phyloP scores from a whole-genome alignment of 2,329 filamentous ascomycete species.

The Xylariaceae sp. region DNA sequence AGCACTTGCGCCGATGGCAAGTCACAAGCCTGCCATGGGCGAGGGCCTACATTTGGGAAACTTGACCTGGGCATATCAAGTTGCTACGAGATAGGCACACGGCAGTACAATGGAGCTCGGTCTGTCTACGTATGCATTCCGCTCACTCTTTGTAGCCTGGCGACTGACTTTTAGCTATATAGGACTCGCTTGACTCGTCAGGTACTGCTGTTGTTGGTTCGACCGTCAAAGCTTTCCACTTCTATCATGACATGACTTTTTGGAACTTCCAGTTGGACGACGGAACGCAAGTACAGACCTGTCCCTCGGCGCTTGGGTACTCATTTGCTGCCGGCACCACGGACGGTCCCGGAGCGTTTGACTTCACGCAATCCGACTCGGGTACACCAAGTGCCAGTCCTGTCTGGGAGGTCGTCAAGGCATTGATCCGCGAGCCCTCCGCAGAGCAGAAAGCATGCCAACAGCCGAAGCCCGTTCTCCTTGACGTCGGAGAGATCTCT shows the following conservation, averaged over 20 bases:
- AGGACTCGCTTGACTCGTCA: conserved; percentile 26
- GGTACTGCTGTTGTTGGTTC: conserved; percentile 64
- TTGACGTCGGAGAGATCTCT: conserved; percentile 81
- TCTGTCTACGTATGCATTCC: conserved; percentile 47
- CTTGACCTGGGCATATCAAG: conserved; percentile 75
- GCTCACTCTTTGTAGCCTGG: background rate
- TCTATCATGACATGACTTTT: conserved; percentile 78
- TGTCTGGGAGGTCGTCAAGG: conserved; percentile 78
- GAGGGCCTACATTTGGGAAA: conserved; percentile 70
- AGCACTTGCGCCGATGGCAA: conserved; percentile 77
- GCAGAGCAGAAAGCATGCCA: conserved; percentile 77
- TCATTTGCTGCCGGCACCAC: conserved; percentile 90
- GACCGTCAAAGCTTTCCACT: conserved; percentile 79
- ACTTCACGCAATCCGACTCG: conserved; percentile 85
- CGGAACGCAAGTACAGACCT: conserved; percentile 74
- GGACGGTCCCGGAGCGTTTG: conserved; percentile 86
- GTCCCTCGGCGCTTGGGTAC: conserved; percentile 85
- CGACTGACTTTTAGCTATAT: conserved; percentile 8
- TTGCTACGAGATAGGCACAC: conserved; percentile 76
- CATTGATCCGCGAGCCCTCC: conserved; percentile 72
- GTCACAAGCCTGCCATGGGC: conserved; percentile 65
- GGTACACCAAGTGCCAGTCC: conserved; percentile 73
- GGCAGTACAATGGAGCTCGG: conserved; percentile 69
- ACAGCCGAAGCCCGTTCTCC: conserved; percentile 79
- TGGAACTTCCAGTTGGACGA: conserved; percentile 77